Evolutionary conservation across 75 land plant species (phyloP), one percentile per base, ranked within the genome.

Genomic region (Picea sitchensis): DNA sequence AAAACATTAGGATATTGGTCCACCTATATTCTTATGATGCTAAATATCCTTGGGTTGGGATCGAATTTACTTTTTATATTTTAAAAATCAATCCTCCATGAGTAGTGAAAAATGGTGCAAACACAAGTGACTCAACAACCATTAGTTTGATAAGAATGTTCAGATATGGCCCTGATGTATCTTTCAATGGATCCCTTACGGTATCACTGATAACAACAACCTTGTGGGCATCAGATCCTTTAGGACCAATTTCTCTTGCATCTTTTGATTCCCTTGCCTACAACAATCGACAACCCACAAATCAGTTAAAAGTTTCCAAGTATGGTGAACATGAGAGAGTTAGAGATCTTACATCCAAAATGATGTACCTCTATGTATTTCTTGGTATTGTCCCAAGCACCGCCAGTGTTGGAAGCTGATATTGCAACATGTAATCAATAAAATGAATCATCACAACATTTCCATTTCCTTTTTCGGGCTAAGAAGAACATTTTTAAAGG

Each of bases 51-150:
- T 38, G 54, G 54, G 9, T 47, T 7, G 9, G 1, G 54, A 47
- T 1, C 8, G 54, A 7, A 26, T 26, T 26, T 26, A 26, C 26
- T 26, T 26, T 26, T 18, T 30, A 75, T 1, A 75, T 26, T 58
- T 75, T 75, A 31, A 75, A 75, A 23, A 75, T 60, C 56, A 75
- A 18, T 56, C 76, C 76, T 51, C 88, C 88, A 62, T 86, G 76
- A 9, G 84, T 80, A 64, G 83, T 75, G 20, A 85, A 86, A 74
- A 80, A 85, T 1, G 86, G 95, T 38, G 86, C 86, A 77, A 85
- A 85, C 58, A 85, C 95, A 31, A 93, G 90, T 11, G 95, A 93
- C 76, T 93, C 95, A 11, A 85, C 88, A 41, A 83, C 86, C 86
- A 85, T 85, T 34, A 85, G 77, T 79, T 85, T 85, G 81, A 85